Base-by-base conservation (phyloP, 1,139 yeast genomes). In the Candida anutae region DNA sequence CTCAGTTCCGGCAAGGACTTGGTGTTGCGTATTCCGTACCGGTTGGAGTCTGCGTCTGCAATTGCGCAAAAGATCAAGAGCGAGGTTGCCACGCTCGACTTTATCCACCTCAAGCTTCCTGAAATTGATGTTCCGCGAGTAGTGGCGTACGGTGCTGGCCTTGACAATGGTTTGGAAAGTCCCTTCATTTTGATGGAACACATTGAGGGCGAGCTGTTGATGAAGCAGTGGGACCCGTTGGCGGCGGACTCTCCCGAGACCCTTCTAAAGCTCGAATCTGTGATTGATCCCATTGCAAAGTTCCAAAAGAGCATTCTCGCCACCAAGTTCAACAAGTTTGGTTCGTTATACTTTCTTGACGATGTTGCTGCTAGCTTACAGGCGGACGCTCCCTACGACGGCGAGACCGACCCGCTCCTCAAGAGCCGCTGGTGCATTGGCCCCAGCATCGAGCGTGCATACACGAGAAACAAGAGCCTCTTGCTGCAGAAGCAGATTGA, bases 81-180 rank as follows among this genome's bases (percentile, higher is more conserved):
- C 52, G 98, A 90, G 55, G 95, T 79, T 26, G 98, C 98, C 14
- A 88, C 97, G 2, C 63, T 82, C 62, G 96, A 88, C 53, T 88
- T 83, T 51, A 66, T 79, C 31, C 54, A 64, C 28, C 55, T 69
- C 41, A 77, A 76, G 40, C 50, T 76, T 23, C n/a, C n/a, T n/a
- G 62, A 60, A 2, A 50, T 62, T 25, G 65, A 69, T 18, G 83
- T 82, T 26, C 96, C 97, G 24, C 74, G 73, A 39, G 82, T 85
- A 6, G 56, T 78, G 30, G 75, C 88, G 16, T 90, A 81, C 61
- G 81, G 82, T 32, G 63, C 75, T 21, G 70, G 74, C 30, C 58
- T 67, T 20, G 53, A 68, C 26, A 88, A 87, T 48, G 67, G 74
- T 10, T 48, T 87, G 23, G 73, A 74, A 31, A 56, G 75, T 25